Conservation (phyloP, 1,284 basidiomycete species). For the Ceratobasidium sp. region DNA sequence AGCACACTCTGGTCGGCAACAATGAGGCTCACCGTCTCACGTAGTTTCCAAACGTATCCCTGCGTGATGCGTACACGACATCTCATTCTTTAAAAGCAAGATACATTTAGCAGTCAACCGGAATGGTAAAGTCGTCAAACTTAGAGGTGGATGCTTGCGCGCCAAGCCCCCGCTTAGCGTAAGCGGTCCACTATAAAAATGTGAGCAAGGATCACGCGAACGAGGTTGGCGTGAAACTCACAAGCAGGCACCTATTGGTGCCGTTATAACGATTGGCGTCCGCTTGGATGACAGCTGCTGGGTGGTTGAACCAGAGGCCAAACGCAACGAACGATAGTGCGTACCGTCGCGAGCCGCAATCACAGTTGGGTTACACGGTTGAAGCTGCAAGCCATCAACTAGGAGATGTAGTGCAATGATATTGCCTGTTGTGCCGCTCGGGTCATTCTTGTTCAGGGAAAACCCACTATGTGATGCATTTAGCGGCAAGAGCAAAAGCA, state of each 20-base stretch:
- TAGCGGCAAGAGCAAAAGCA: not conserved
- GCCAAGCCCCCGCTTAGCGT: slow-evolving; percentile 42
- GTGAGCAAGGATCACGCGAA: not conserved
- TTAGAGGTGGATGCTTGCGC: slow-evolving; percentile 21
- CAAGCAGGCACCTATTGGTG: slow-evolving; percentile 46
- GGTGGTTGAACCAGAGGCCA: not conserved
- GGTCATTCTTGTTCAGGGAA: slow-evolving; percentile 10
- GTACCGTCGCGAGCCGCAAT: slow-evolving; percentile 43
- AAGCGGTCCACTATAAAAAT: slow-evolving; percentile 12
- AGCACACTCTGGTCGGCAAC: not conserved
- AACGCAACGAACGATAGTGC: too few species aligned
- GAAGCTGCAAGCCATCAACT: slow-evolving; percentile 43
- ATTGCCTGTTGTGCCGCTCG: slow-evolving; percentile 12
- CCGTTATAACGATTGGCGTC: slow-evolving; percentile 47
- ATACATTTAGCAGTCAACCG: slow-evolving; percentile 37
- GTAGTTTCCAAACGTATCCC: not conserved
- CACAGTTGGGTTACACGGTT: slow-evolving; percentile 47
- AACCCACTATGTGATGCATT: slow-evolving; percentile 33
- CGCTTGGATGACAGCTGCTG: slow-evolving; percentile 45
- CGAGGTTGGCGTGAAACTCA: not conserved
- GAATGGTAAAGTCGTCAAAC: slow-evolving; percentile 27
- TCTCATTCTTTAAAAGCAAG: not conserved
- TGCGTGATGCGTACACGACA: not conserved
- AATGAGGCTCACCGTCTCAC: not conserved
- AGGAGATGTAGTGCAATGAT: slow-evolving; percentile 27